Base-by-base conservation (phyloP, 331 rosid genomes). In the Prunus yedoensis region DNA sequence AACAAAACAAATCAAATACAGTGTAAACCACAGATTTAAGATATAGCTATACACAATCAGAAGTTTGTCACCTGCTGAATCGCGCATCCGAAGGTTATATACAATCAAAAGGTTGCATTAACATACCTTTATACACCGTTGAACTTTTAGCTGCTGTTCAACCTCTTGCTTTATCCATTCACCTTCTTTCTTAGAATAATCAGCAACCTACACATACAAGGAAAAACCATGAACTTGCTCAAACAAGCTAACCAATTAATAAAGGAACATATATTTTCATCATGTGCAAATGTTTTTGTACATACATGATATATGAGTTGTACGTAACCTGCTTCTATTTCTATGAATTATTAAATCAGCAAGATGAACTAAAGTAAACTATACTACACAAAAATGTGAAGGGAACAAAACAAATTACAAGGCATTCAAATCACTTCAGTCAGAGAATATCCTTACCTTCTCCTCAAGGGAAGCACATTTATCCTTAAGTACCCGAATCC, bases 181-280 rank as follows among this genome's bases (percentile, higher is more conserved):
- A 12, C 84, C 87, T 87, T 88, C 97, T 77, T 87, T 90, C 69
- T 76, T 87, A 71, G 52, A 52, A 91, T 96, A 91, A 74, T 71
- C 75, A 74, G 78, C 82, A 47, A 49, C 87, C 98, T 94, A 73
- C 79, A 74, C 20, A 72, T 74, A 81, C 3, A 73, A 81, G 35
- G 18, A 21, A 57, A 85, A 59, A 53, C 17, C 18, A 32, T 45
- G 81, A 17, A 54, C 32, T 68, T 54, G 59, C 64, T 66, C 56
- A 62, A 78, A 76, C 50, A 70, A 38, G 32, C 54, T 30, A 56
- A 32, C 70, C 62, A 81, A 73, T 46, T 60, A 74, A 73, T n/a
- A 68, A 23, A 2, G 64, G 51, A 72, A 74, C 28, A 27, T 27
- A 80, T 72, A 71, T 58, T 41, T 78, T 49, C 58, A 50, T 41